These are phyloP conservation scores for Cupressus sempervirens DNA, from an alignment of 75 land plant species.

Conservation along the genomic window DNA sequence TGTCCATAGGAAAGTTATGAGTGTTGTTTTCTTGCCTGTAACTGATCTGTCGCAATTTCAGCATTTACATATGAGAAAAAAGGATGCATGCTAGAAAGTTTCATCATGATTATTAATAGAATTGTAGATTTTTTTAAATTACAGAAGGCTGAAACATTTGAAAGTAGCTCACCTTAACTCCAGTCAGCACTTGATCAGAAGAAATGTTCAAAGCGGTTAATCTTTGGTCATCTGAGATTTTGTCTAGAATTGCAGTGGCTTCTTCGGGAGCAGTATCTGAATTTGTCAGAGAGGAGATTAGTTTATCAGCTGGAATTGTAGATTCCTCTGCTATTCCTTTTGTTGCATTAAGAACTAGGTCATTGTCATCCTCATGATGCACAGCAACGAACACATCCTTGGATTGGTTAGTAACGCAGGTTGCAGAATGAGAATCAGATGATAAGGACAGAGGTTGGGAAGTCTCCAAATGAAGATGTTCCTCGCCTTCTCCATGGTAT, in stretches of 20 bases:
- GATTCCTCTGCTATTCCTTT: neutral
- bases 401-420: neutral
- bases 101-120: neutral
- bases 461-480: neutral
- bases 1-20: neutral
- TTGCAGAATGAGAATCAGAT: neutral
- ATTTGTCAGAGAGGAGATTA: neutral
- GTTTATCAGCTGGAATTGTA: neutral
- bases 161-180: conserved; percentile 10
- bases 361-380: neutral
- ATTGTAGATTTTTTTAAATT: neutral
- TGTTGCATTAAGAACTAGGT: conserved; percentile 5
- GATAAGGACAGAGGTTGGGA: neutral
- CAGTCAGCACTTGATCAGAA: conserved; percentile 1
- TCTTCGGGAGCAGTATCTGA: neutral
- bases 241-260: neutral
- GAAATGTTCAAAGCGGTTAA: neutral
- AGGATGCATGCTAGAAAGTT: neutral
- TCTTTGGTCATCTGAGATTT: neutral
- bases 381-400: neutral
- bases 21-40: neutral
- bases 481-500: neutral
- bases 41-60: neutral
- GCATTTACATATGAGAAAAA: neutral
- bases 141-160: neutral